These are phyloP conservation scores for Rosellinia necatrix DNA, from an alignment of 2,329 filamentous ascomycete genomes.

Conservation along the genomic window DNA sequence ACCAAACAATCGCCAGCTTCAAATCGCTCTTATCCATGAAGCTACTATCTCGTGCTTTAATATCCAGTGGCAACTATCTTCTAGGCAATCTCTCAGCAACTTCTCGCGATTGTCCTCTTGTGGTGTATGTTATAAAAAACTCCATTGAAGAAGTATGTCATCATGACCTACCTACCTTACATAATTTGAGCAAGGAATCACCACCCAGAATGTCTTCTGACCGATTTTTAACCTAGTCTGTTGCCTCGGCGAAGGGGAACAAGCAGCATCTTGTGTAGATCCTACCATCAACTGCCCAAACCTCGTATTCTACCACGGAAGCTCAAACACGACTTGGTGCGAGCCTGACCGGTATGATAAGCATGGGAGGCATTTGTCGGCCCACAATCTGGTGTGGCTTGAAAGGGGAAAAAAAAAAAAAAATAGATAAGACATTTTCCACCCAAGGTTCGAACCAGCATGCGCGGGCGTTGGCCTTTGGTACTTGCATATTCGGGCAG, in stretches of 20 bases:
- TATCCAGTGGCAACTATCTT: constrained; percentile 9
- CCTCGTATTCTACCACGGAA: too few relatives aligned
- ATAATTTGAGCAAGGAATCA: not conserved
- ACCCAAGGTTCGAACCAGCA: too few relatives aligned
- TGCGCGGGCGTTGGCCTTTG: too few relatives aligned
- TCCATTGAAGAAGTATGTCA: constrained; percentile 12
- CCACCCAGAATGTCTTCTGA: not conserved
- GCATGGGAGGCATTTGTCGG: too few relatives aligned
- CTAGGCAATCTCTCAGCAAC: constrained; percentile 6
- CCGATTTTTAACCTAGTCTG: not conserved
- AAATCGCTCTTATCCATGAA: constrained; percentile 6
- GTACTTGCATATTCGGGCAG: too few relatives aligned
- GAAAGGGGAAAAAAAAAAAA: too few relatives aligned
- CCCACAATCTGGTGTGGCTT: too few relatives aligned
- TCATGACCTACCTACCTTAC: not conserved
- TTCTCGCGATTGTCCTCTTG: constrained; percentile 8
- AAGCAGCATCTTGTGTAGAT: constrained; percentile 3
- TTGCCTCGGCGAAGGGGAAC: constrained; percentile 5
- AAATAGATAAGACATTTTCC: too few relatives aligned
- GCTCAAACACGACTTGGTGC: too few relatives aligned
- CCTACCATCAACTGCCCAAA: not conserved
- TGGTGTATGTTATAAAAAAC: constrained; percentile 4
- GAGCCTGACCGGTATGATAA: too few relatives aligned
- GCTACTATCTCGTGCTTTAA: constrained; percentile 6
- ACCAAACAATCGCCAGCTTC: not conserved